Conservation (phyloP, 495 filamentous ascomycete genomes). For the Podospora fimiseda region DNA sequence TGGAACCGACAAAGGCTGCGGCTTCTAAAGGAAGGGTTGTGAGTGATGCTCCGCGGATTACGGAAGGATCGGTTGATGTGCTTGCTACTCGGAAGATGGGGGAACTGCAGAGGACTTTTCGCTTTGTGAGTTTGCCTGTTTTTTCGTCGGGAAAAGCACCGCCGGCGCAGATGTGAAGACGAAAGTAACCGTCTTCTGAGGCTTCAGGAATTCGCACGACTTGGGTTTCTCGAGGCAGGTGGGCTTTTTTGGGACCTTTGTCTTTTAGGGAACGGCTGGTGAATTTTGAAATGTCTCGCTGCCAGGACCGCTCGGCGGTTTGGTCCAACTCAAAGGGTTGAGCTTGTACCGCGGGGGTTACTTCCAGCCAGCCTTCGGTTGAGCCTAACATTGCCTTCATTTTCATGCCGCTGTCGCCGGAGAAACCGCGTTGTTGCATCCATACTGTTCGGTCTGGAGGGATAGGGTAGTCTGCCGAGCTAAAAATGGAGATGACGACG, state of each 20-base stretch:
- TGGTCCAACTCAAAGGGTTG: conserved; percentile 38
- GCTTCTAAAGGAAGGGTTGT: conserved; percentile 57
- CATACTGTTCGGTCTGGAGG: conserved; percentile 55
- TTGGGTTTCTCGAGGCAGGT: conserved; percentile 52
- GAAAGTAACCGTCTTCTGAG: conserved; percentile 60
- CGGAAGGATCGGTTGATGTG: conserved; percentile 50
- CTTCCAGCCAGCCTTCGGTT: conserved; percentile 55
- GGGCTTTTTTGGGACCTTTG: conserved; percentile 37
- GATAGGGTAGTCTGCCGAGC: conserved; percentile 43
- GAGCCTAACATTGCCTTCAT: conserved; percentile 53
- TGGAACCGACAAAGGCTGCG: conserved; percentile 51
- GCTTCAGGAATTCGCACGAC: conserved; percentile 57
- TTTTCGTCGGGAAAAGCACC: conserved; percentile 10
- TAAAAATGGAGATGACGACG: conserved; percentile 55
- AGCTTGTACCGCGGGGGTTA: conserved; percentile 51
- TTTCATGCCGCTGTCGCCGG: conserved; percentile 62
- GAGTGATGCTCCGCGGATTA: conserved; percentile 58
- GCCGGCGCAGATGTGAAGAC: conserved; percentile 54
- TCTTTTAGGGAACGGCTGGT: conserved; percentile 41
- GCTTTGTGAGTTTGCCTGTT: conserved; percentile 8
- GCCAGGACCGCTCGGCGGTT: conserved; percentile 56
- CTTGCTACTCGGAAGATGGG: conserved; percentile 61
- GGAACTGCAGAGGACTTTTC: conserved; percentile 55
- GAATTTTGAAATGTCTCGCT: conserved; percentile 58
- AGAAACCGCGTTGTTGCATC: conserved; percentile 61